Percentiles rank a stretch among this genome's conserved stretches.
phyloP scores from a whole-genome alignment of 768 basidiomycete species.

The Auricularia heimuer region DNA sequence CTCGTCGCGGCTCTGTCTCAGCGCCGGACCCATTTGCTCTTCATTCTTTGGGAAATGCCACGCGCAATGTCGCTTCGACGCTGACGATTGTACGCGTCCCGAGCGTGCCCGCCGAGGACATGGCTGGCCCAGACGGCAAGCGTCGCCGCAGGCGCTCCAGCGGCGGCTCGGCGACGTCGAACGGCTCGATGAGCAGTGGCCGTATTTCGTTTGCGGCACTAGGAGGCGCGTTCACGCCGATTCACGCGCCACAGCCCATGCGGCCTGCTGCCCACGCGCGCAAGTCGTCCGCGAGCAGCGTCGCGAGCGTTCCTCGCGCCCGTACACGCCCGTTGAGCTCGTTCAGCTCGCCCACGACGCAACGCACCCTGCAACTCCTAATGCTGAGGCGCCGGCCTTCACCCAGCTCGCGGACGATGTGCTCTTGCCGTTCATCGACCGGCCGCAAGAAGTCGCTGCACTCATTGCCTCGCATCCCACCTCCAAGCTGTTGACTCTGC shows the following conservation, averaged over 20 bases:
- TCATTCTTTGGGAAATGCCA: constrained; percentile 42
- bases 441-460: constrained; percentile 61
- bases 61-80: constrained; percentile 45
- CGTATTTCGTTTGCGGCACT: not conserved
- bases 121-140: constrained; percentile 1
- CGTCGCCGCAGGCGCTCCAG: constrained; percentile 7
- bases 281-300: constrained; percentile 4
- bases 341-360: constrained; percentile 62
- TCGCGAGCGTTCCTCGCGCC: constrained; percentile 25
- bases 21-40: constrained; percentile 61
- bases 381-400: constrained; percentile 38
- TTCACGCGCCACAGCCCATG: constrained; percentile 20
- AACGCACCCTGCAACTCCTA: constrained; percentile 26
- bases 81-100: constrained; percentile 68
- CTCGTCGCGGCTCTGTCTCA: constrained; percentile 56
- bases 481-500: constrained; percentile 59
- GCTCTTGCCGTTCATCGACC: constrained; percentile 79
- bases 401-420: constrained; percentile 68
- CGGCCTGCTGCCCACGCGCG: constrained; percentile 18
- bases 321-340: constrained; percentile 57
- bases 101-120: constrained; percentile 17
- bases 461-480: constrained; percentile 60
- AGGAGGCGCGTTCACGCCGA: constrained; percentile 15
- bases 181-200: constrained; percentile 18
- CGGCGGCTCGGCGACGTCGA: constrained; percentile 10